Evolutionary conservation across 2,329 filamentous ascomycete species (phyloP).

Genomic region (Curvularia verruculosa): DNA sequence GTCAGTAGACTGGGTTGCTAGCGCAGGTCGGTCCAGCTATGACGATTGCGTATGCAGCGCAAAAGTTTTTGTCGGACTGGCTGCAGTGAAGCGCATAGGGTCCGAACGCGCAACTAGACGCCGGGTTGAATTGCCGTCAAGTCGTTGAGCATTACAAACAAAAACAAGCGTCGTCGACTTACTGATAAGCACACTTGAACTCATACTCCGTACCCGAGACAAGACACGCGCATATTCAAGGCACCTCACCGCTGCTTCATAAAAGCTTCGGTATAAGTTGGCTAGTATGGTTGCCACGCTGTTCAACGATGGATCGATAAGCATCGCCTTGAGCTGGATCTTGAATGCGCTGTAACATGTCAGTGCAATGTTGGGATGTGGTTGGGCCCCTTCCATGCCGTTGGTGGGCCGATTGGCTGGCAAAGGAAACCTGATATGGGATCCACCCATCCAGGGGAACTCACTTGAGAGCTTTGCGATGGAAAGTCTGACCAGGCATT

Average conservation of each 20-base stretch:
- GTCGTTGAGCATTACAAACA: conserved; percentile 4
- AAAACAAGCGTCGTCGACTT: conserved; percentile 38
- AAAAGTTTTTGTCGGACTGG: conserved; percentile 20
- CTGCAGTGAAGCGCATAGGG: conserved; percentile 9
- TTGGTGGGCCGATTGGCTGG: conserved; percentile 12
- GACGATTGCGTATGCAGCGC: conserved; percentile 25
- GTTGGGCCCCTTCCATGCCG: not conserved
- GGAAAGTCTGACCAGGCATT: conserved; percentile 76
- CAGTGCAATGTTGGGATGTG: conserved; percentile 16
- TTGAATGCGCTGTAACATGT: conserved; percentile 66
- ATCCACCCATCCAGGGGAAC: conserved; percentile 34
- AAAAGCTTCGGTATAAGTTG: conserved; percentile 78
- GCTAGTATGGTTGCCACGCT: conserved; percentile 67
- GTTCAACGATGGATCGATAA: conserved; percentile 82
- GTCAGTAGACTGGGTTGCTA: conserved; percentile 26
- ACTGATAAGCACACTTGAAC: conserved; percentile 65
- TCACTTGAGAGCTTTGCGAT: conserved; percentile 75
- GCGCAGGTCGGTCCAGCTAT: conserved; percentile 10
- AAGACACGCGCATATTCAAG: conserved; percentile 68
- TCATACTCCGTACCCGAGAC: conserved; percentile 61
- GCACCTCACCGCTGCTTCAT: conserved; percentile 78
- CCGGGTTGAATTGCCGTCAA: conserved; percentile 17
- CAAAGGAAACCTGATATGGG: not conserved
- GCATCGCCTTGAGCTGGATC: conserved; percentile 83
- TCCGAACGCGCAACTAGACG: conserved; percentile 20